Evolutionary conservation across 805 yeast species (phyloP), one percentile per base, ranked within the genome.

Genomic region (Teunomyces kruisii): DNA sequence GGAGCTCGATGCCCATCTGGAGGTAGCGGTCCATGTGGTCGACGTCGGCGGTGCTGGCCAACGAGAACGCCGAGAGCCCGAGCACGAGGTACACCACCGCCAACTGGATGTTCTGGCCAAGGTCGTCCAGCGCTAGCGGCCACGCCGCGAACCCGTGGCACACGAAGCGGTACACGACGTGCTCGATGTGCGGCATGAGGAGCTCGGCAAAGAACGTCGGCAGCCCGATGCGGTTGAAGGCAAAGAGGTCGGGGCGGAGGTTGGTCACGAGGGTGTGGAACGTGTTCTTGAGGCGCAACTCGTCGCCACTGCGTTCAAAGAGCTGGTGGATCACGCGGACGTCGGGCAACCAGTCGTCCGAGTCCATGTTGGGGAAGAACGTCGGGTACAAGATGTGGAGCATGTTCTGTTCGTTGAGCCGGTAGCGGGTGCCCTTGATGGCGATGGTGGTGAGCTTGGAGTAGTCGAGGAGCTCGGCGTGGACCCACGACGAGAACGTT

Each of bases 331-430:
- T 22, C 7, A 57, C 47, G 24, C 56, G 48, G 9, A 49, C 50
- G 26, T 55, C 49, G 0, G 70, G 71, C 9, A 49, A 36, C 74
- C 75, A 72, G 40, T 70, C 71, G 46, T 70, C 75, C 0, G 70
- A 62, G 42, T 70, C 74, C 19, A 66, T 58, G 40, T 71, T 70
- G 33, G 75, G 75, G 40, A 65, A 72, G 53, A 68, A 70, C 41
- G 69, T 69, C 10, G 77, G 77, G 50, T 72, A 72, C 13, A 71
- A 55, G 26, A 72, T 71, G 44, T 72, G 76, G 33, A 71, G 56
- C 63, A 70, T 63, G 44, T 69, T 71, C 46, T 72, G 77, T 43
- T 70, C 76, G 38, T 59, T 63, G 43, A 70, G 60, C 17, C 55
- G 48, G 52, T 68, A 69, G 30, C 61, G 51, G 5, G 65, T 53